Conservation (phyloP, 2,329 filamentous ascomycete species). For the Penicillium sp. region DNA sequence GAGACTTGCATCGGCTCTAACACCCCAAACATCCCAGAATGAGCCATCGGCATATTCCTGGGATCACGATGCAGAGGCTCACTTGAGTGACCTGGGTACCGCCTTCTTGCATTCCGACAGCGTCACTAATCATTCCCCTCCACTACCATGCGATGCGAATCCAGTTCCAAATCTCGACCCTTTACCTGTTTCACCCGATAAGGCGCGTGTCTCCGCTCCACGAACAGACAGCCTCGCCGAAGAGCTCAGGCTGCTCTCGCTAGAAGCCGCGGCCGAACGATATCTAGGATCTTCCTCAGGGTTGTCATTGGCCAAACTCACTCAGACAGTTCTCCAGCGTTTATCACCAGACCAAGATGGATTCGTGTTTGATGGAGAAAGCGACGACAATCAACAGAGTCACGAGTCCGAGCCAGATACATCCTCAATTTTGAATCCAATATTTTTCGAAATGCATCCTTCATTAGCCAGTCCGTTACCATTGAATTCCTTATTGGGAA, state of each 20-base stretch:
- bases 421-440: slow-evolving; percentile 13
- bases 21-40: slow-evolving; percentile 6
- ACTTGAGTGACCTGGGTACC: background rate
- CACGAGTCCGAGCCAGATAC: slow-evolving; percentile 6
- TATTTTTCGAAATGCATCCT: slow-evolving; percentile 7
- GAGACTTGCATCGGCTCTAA: slow-evolving; percentile 12
- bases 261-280: slow-evolving; percentile 48
- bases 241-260: slow-evolving; percentile 41
- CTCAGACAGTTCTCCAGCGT: slow-evolving; percentile 44
- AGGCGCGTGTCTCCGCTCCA: background rate
- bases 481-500: slow-evolving; percentile 1
- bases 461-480: slow-evolving; percentile 4
- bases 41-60: slow-evolving; percentile 2
- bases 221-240: slow-evolving; percentile 29
- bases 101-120: background rate
- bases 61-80: background rate
- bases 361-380: slow-evolving; percentile 39
- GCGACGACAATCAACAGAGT: slow-evolving; percentile 11
- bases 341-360: slow-evolving; percentile 46
- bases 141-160: background rate
- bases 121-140: background rate
- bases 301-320: slow-evolving; percentile 47
- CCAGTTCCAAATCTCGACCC: background rate
- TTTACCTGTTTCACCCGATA: background rate
- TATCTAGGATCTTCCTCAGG: slow-evolving; percentile 49